Conservation (phyloP, 2,329 filamentous ascomycete species). For the Penicillium fuscoglaucum region DNA sequence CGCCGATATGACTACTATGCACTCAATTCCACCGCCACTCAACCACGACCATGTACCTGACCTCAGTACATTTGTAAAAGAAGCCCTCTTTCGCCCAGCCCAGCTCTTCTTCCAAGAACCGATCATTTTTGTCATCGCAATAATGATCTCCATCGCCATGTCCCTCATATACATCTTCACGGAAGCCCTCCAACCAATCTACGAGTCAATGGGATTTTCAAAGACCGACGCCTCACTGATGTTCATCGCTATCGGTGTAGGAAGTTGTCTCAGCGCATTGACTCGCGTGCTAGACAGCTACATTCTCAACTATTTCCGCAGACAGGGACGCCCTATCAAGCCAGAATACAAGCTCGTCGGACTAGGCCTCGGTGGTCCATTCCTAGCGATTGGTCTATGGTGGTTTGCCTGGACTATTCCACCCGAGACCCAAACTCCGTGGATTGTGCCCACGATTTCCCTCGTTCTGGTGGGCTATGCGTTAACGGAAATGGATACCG, state of each 20-base stretch:
- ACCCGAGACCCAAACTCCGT: slow-evolving; percentile 38
- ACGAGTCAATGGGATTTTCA: slow-evolving; percentile 39
- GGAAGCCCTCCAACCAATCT: slow-evolving; percentile 47
- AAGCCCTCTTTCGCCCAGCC: slow-evolving; percentile 45
- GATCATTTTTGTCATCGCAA: slow-evolving; percentile 46
- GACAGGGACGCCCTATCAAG: slow-evolving; percentile 25
- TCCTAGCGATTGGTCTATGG: slow-evolving; percentile 49
- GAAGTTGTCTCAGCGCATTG: slow-evolving; percentile 45
- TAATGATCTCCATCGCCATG: slow-evolving; percentile 47
- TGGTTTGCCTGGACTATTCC: slow-evolving; percentile 53
- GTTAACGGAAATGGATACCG: slow-evolving; percentile 48
- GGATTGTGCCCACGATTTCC: slow-evolving; percentile 44
- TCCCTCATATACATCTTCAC: slow-evolving; percentile 53
- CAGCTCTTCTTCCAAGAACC: slow-evolving; percentile 50
- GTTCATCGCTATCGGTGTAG: slow-evolving; percentile 45
- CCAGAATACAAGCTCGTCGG: slow-evolving; percentile 53
- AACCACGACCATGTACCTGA: slow-evolving; percentile 46
- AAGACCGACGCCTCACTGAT: slow-evolving; percentile 39
- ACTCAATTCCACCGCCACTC: slow-evolving; percentile 23
- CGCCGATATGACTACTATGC: slow-evolving; percentile 20
- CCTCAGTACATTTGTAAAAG: slow-evolving; percentile 39
- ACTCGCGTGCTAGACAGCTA: slow-evolving; percentile 47
- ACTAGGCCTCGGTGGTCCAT: slow-evolving; percentile 48
- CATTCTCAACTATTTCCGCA: slow-evolving; percentile 29
- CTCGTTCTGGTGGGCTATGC: slow-evolving; percentile 51